A percentile compares a stretch with the other conserved stretches of the same genome.
Evolutionary conservation across 768 basidiomycete genomes (phyloP).

Genomic region (Pulveroboletus sp.): DNA sequence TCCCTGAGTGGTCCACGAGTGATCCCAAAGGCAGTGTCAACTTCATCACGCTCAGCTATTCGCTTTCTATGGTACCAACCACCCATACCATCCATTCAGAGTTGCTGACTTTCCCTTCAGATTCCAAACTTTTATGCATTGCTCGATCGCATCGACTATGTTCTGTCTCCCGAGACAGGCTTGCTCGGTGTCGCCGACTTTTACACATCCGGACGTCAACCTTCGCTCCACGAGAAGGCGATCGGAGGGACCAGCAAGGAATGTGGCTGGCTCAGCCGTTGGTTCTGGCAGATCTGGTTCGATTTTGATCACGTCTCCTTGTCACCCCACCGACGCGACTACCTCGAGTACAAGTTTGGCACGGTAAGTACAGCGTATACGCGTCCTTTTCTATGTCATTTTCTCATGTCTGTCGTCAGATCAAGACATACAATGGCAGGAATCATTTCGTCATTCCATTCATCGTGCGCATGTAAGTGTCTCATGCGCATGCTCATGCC

Average conservation of each 20-base stretch:
- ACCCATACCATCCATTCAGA: constrained; percentile 2
- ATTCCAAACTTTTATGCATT: constrained; percentile 63
- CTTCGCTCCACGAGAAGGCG: constrained; percentile 54
- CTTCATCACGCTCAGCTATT: constrained; percentile 53
- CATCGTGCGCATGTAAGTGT: constrained; percentile 56
- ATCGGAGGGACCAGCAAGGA: constrained; percentile 61
- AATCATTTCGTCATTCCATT: constrained; percentile 67
- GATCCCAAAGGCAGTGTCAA: constrained; percentile 55
- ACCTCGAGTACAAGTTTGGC: constrained; percentile 76
- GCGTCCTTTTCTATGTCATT: not conserved
- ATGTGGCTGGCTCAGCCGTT: constrained; percentile 61
- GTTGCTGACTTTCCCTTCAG: constrained; percentile 33
- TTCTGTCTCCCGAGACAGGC: constrained; percentile 56
- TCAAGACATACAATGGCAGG: constrained; percentile 68
- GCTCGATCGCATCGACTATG: constrained; percentile 62
- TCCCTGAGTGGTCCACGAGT: constrained; percentile 53
- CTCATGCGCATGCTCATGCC: not conserved
- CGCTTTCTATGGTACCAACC: constrained; percentile 46
- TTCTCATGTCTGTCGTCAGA: constrained; percentile 23
- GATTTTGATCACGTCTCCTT: constrained; percentile 53
- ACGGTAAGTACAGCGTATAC: constrained; percentile 45
- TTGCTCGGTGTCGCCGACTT: constrained; percentile 71
- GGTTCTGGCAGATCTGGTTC: constrained; percentile 79
- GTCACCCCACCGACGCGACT: constrained; percentile 58
- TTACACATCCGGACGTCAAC: constrained; percentile 56